phyloP scores from a whole-genome alignment of 2,329 filamentous ascomycete genomes.

The Neofusicoccum sp. region DNA sequence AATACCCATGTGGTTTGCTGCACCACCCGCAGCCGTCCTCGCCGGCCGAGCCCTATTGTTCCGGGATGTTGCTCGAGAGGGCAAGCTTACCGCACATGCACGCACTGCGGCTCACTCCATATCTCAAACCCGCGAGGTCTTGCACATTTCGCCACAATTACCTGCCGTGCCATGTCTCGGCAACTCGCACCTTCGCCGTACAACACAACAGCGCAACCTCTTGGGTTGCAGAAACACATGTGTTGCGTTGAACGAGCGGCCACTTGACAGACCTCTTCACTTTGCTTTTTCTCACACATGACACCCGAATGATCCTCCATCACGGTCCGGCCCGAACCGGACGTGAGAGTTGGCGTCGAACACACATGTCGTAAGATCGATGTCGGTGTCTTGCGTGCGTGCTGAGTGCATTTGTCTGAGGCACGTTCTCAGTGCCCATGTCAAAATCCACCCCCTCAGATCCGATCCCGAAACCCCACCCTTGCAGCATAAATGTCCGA shows the following conservation, averaged over 20 bases:
- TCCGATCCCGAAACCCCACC: too few species aligned
- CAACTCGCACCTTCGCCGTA: neutral
- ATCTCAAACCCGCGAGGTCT: conserved; percentile 7
- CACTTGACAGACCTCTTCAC: neutral
- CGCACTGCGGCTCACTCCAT: neutral
- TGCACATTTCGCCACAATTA: neutral
- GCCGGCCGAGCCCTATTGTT: neutral
- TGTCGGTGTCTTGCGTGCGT: neutral
- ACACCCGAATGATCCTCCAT: neutral
- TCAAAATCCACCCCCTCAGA: too few species aligned
- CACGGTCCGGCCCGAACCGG: conserved; percentile 5
- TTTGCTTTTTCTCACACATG: neutral
- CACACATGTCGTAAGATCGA: neutral
- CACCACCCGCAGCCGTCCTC: neutral
- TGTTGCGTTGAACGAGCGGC: neutral
- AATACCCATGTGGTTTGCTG: neutral
- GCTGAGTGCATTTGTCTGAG: too few species aligned
- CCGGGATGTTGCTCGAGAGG: neutral
- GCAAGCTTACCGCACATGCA: neutral
- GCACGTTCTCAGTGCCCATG: too few species aligned
- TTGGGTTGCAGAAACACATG: neutral
- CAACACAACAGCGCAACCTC: neutral
- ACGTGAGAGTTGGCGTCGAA: too few species aligned
- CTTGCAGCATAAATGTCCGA: too few species aligned
- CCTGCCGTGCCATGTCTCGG: neutral